Evolutionary conservation across 2,329 filamentous ascomycete species (phyloP).

Genomic region (Pestalotiopsis sp.): DNA sequence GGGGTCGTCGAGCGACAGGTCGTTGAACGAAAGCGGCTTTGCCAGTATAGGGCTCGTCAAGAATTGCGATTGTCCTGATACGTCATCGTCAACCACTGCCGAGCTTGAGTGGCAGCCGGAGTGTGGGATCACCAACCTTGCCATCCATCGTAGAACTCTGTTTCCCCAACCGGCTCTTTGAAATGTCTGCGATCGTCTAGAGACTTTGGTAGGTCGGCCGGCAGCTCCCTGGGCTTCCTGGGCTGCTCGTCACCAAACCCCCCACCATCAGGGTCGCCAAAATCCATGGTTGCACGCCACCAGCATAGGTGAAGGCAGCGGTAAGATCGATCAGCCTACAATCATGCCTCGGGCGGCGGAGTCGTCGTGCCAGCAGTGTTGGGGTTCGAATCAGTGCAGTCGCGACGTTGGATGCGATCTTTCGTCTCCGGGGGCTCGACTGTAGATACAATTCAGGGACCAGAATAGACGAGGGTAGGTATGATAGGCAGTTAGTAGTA

Average conservation of each 20-base stretch:
- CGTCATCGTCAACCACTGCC: slow-evolving; percentile 4
- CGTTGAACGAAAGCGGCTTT: slow-evolving; percentile 79
- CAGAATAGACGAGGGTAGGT: neutral
- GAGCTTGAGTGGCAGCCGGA: slow-evolving; percentile 9
- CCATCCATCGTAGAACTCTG: slow-evolving; percentile 98
- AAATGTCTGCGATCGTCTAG: slow-evolving; percentile 81
- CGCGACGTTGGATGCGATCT: neutral
- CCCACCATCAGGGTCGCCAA: slow-evolving; percentile 50
- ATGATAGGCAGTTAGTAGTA: neutral
- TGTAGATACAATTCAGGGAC: neutral
- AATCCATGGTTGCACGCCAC: slow-evolving; percentile 51
- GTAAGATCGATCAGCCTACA: neutral
- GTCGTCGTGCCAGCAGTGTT: neutral
- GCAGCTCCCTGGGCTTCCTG: slow-evolving; percentile 57
- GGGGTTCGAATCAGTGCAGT: neutral
- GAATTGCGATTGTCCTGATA: slow-evolving; percentile 88
- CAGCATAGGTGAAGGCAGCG: neutral
- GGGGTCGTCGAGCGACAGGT: slow-evolving; percentile 78
- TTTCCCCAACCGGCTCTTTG: slow-evolving; percentile 71
- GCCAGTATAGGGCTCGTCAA: slow-evolving; percentile 82
- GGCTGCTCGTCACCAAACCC: slow-evolving; percentile 41
- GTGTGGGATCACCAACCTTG: slow-evolving; percentile 63
- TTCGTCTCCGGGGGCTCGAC: neutral
- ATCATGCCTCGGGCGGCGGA: neutral
- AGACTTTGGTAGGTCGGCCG: slow-evolving; percentile 84